Evolutionary conservation across 345 rosid species (phyloP).

Genomic region (Populus alba): DNA sequence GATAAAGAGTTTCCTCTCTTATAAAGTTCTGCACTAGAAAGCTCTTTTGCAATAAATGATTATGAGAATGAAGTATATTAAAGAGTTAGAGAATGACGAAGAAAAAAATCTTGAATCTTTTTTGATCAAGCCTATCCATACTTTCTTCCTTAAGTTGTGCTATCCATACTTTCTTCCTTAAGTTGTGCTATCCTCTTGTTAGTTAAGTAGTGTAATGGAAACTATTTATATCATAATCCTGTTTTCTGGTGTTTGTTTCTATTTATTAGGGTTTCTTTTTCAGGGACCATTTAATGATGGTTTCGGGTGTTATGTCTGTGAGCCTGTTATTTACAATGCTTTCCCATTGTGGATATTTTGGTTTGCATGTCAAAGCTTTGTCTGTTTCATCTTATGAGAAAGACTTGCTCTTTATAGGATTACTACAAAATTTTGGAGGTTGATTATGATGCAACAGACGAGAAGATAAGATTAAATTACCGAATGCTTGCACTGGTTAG

Average conservation of each 20-base stretch:
- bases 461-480: constrained; percentile 65
- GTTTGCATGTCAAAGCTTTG: background rate
- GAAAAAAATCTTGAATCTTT: background rate
- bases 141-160: background rate
- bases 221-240: background rate
- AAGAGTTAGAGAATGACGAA: background rate
- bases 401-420: constrained; percentile 44
- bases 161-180: background rate
- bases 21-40: background rate
- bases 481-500: constrained; percentile 82
- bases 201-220: background rate
- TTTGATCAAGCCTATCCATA: background rate
- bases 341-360: background rate
- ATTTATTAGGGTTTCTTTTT: background rate
- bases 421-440: constrained; percentile 74
- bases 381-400: constrained; percentile 8
- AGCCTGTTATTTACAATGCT: background rate
- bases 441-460: constrained; percentile 84
- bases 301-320: background rate
- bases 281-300: background rate
- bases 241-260: background rate
- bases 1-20: background rate
- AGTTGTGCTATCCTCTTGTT: background rate
- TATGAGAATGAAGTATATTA: background rate
- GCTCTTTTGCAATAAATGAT: background rate